phyloP scores from a whole-genome alignment of 306 rosid species.

The Cucurbita moschata region DNA sequence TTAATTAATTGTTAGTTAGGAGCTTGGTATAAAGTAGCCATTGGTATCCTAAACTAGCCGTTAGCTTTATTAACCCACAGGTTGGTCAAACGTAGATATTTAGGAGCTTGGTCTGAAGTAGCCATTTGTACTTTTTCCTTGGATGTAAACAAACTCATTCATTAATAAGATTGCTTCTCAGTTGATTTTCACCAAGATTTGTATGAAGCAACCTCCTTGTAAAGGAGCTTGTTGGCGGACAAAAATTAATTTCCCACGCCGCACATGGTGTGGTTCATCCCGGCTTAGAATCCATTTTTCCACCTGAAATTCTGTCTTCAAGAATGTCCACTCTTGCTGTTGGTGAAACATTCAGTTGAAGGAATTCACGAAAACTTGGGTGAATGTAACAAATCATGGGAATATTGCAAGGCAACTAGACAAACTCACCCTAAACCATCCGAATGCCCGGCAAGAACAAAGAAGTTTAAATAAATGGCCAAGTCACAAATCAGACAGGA shows the following conservation, averaged over 20 bases:
- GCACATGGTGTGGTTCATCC: not conserved
- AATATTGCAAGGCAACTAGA: not conserved
- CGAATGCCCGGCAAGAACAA: not conserved
- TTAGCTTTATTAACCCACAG: no score
- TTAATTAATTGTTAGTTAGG: no score
- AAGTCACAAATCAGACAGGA: not conserved
- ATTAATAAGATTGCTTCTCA: no score
- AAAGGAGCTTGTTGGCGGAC: not conserved
- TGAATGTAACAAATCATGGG: not conserved
- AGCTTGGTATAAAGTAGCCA: no score
- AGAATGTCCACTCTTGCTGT: not conserved
- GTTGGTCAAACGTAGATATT: no score
- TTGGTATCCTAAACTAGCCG: no score
- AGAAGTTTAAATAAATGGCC: not conserved
- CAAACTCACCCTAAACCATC: not conserved
- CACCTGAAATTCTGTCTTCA: not conserved
- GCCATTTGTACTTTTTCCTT: no score
- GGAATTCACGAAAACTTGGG: not conserved
- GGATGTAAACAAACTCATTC: no score
- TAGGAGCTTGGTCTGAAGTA: no score
- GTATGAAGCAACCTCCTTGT: not conserved
- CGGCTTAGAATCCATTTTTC: not conserved
- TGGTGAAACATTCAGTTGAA: not conserved
- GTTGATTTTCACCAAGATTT: no score
- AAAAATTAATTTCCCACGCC: no score